Evolutionary conservation across 192 early-diverging fungal genomes (phyloP), one percentile per base, ranked within the genome.

Genomic region (Haplosporangium gracile): DNA sequence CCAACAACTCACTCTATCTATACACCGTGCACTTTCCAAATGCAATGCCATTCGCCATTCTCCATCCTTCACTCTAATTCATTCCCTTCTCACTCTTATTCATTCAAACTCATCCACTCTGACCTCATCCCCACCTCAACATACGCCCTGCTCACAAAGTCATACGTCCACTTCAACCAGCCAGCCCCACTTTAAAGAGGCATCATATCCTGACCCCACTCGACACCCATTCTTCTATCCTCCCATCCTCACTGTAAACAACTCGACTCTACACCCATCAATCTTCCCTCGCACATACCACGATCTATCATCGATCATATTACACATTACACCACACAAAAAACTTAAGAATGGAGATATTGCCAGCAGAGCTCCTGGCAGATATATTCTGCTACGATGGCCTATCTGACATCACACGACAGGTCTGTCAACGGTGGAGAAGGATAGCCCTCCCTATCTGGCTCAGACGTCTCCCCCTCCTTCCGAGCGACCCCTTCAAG

Each of bases 291-390:
- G 11, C 60, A 63, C 60, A 32, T 32, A 63, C 60, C 60, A 63
- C 60, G 3, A 13, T 29, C 10, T 2, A 9, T 0, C 11, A 10
- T 16, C 49, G 16, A 22, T 1, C 16, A 2, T 22, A 51, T 22
- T 51, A 22, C 15, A 22, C 49, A 51, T 22, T 51, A 22, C 15
- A 22, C 49, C 49, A 16, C 49, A 22, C 49, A 51, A 45, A 45
- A 45, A 45, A 45, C 11, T 15, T 8, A n/a, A 74, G 11, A 26
- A 86, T 86, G 26, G 74, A 81, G 49, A 49, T 42, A 13, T 68
- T 86, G 5, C 84, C 84, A 24, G 38, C 84, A 69, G 84, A 86
- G 68, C 81, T 86, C 79, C 70, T 86, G 3, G 78, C 79, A 26
- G 75, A 80, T 42, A 86, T 86, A 72, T 86, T 86, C 45, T 47